Percentiles rank a stretch among this genome's conserved stretches.
Evolutionary conservation across 1,284 basidiomycete genomes (phyloP).

Genomic region (Rhodotorula sp.): DNA sequence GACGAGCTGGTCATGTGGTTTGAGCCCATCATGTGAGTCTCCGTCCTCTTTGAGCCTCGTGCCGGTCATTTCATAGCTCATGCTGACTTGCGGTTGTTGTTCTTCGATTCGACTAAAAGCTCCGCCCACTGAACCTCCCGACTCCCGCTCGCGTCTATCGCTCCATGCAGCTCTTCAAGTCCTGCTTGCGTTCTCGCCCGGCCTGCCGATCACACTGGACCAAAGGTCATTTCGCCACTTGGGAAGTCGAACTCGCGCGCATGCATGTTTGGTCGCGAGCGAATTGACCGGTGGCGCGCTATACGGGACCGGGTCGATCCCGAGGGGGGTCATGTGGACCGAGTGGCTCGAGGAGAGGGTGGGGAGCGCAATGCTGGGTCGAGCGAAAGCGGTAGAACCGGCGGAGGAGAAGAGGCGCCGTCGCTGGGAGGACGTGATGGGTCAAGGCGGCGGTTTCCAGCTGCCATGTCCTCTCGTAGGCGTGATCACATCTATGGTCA

Average conservation of each 20-base stretch:
- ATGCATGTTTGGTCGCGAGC: slow-evolving; percentile 7
- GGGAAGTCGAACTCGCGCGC: background rate
- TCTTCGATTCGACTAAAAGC: no score
- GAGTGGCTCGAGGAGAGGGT: slow-evolving; percentile 13
- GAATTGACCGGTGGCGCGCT: background rate
- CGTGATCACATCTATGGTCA: no score
- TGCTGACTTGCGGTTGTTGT: background rate
- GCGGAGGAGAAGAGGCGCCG: background rate
- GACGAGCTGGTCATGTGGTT: slow-evolving; percentile 3
- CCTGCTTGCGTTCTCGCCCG: background rate
- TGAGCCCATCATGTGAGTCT: slow-evolving; percentile 16
- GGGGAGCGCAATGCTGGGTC: background rate
- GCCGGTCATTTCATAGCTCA: background rate
- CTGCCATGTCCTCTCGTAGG: background rate
- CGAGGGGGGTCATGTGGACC: slow-evolving; percentile 1
- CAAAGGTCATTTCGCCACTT: slow-evolving; percentile 7
- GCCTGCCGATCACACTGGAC: slow-evolving; percentile 7
- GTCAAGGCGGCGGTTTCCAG: background rate
- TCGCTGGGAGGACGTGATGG: slow-evolving; percentile 18
- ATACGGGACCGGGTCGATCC: background rate
- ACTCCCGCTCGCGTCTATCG: slow-evolving; percentile 2
- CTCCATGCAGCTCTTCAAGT: slow-evolving; percentile 1
- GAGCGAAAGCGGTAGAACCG: no score
- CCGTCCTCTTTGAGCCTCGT: background rate
- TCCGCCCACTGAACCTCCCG: slow-evolving; percentile 13